A percentile compares a stretch with the other conserved stretches of the same genome.
phyloP scores from a whole-genome alignment of 1,139 yeast species.

The Saccharomycopsis phalli region DNA sequence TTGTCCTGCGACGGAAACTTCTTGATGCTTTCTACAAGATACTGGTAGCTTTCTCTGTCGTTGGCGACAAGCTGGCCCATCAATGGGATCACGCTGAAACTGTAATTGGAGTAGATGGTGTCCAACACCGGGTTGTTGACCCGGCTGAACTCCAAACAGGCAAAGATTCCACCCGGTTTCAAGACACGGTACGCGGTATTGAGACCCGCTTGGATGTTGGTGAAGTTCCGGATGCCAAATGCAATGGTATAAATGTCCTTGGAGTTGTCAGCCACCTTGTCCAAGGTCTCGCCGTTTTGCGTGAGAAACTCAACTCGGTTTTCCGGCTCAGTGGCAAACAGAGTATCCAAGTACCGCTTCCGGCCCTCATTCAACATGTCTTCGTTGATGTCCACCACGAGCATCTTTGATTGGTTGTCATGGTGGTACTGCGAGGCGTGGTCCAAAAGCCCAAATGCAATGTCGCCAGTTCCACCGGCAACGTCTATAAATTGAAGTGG shows the following conservation, averaged over 20 bases:
- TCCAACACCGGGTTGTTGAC: slow-evolving; percentile 76
- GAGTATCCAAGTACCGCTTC: slow-evolving; percentile 49
- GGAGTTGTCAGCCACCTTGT: slow-evolving; percentile 72
- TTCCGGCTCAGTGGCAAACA: slow-evolving; percentile 41
- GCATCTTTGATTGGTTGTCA: slow-evolving; percentile 73
- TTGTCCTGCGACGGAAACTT: slow-evolving; percentile 88
- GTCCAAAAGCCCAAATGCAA: slow-evolving; percentile 89
- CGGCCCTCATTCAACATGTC: slow-evolving; percentile 95
- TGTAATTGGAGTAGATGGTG: slow-evolving; percentile 75
- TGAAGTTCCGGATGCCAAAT: slow-evolving; percentile 94
- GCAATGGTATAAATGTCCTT: slow-evolving; percentile 95
- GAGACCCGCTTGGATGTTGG: slow-evolving; percentile 87
- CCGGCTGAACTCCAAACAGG: slow-evolving; percentile 90
- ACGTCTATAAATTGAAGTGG: slow-evolving; percentile 89
- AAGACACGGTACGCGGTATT: slow-evolving; percentile 89
- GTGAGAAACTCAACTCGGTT: slow-evolving; percentile 70
- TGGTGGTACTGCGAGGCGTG: slow-evolving; percentile 77
- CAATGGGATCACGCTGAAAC: slow-evolving; percentile 79
- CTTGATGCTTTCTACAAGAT: slow-evolving; percentile 87
- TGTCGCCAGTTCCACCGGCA: slow-evolving; percentile 99
- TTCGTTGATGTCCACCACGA: slow-evolving; percentile 88
- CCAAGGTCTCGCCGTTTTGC: slow-evolving; percentile 89
- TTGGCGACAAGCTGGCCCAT: slow-evolving; percentile 95
- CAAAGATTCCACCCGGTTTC: slow-evolving; percentile 98
- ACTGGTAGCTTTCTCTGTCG: slow-evolving; percentile 92